Evolutionary conservation across 2,329 filamentous ascomycete species (phyloP).

Genomic region (Sporothrix schenckii): DNA sequence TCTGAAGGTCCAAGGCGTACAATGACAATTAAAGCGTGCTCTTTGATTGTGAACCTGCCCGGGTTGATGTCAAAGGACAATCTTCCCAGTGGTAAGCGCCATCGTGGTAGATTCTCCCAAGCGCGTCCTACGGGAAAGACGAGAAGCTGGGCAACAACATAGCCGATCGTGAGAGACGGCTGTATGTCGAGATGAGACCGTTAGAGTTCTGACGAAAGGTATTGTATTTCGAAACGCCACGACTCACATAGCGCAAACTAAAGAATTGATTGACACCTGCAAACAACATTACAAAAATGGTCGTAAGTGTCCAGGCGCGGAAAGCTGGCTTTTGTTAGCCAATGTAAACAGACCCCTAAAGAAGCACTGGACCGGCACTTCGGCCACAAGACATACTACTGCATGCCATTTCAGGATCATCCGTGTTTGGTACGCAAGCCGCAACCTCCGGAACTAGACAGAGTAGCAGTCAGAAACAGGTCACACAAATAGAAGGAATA

Average conservation of each 20-base stretch:
- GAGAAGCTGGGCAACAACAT: slow-evolving; percentile 61
- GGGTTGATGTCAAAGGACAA: slow-evolving; percentile 55
- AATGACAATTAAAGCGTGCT: slow-evolving; percentile 62
- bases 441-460: slow-evolving; percentile 32
- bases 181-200: slow-evolving; percentile 39
- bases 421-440: slow-evolving; percentile 32
- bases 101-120: slow-evolving; percentile 57
- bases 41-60: slow-evolving; percentile 61
- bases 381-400: slow-evolving; percentile 26
- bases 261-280: slow-evolving; percentile 33
- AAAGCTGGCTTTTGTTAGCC: slow-evolving; percentile 24
- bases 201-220: background rate
- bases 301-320: slow-evolving; percentile 32
- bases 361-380: background rate
- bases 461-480: background rate
- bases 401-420: slow-evolving; percentile 31
- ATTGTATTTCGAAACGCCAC: background rate
- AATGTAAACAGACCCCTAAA: too few species aligned
- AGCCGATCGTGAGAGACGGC: slow-evolving; percentile 58
- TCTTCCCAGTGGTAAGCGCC: slow-evolving; percentile 45
- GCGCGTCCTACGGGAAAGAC: slow-evolving; percentile 59
- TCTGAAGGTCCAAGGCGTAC: background rate
- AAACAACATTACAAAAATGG: slow-evolving; percentile 31
- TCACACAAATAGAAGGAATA: background rate
- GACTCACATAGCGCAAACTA: slow-evolving; percentile 31